Evolutionary conservation across 306 rosid genomes (phyloP).

Genomic region (Rosa chinensis): DNA sequence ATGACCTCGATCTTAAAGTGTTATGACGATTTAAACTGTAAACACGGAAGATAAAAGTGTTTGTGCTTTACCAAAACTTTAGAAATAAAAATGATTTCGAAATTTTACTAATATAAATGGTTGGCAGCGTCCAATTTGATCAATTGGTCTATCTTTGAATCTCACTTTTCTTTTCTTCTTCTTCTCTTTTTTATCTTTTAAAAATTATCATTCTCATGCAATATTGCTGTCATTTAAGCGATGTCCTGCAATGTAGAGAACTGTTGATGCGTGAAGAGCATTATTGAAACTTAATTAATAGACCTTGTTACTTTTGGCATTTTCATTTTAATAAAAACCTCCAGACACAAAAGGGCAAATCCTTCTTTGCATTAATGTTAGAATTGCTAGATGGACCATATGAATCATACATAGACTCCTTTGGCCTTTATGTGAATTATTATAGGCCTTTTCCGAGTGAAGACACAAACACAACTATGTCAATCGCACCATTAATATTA

Average conservation of each 20-base stretch:
- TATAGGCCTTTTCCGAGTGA: slow-evolving; percentile 12
- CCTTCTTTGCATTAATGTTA: background rate
- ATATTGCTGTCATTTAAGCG: too few relatives aligned
- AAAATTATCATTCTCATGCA: too few relatives aligned
- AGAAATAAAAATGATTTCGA: too few relatives aligned
- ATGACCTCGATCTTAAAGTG: too few relatives aligned
- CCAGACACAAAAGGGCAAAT: background rate
- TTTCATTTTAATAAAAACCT: background rate
- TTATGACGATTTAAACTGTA: too few relatives aligned
- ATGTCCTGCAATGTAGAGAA: background rate
- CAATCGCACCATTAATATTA: slow-evolving; percentile 20
- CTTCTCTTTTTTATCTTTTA: too few relatives aligned
- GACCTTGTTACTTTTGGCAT: background rate
- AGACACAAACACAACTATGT: slow-evolving; percentile 24
- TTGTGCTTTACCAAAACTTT: too few relatives aligned
- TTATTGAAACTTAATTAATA: background rate
- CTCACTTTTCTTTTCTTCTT: too few relatives aligned
- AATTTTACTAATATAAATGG: background rate
- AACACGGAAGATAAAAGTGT: too few relatives aligned
- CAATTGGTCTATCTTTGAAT: background rate
- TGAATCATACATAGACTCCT: background rate
- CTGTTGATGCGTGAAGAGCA: background rate
- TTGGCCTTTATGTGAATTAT: background rate
- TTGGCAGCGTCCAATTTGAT: background rate
- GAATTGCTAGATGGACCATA: background rate